Percentiles rank a stretch among this genome's conserved stretches.
phyloP scores from a whole-genome alignment of 257 asterid species.

The Cinchona pubescens region DNA sequence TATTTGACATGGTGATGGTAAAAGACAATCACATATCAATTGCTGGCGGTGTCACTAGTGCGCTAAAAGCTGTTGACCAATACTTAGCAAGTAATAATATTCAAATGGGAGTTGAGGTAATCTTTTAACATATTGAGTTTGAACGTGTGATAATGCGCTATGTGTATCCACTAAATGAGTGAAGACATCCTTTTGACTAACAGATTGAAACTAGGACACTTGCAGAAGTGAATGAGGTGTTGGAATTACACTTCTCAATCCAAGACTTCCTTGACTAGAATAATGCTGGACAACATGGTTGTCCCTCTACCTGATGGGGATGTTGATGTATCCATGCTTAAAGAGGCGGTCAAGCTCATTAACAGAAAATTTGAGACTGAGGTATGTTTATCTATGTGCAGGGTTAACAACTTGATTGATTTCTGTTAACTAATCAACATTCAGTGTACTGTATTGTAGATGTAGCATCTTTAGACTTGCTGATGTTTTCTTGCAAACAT shows the following conservation, averaged over 20 bases:
- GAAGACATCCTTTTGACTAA: slow-evolving; percentile 15
- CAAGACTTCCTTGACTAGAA: slow-evolving; percentile 66
- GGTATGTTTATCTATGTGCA: slow-evolving; percentile 33
- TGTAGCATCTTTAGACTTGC: background rate
- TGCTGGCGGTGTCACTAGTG: slow-evolving; percentile 77
- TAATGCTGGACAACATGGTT: slow-evolving; percentile 98
- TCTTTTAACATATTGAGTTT: background rate
- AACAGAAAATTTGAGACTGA: slow-evolving; percentile 83
- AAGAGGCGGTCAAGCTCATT: slow-evolving; percentile 74
- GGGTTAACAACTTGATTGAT: background rate
- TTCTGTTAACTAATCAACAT: background rate
- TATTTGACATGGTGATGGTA: slow-evolving; percentile 95
- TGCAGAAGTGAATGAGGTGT: slow-evolving; percentile 77
- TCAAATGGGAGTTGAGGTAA: slow-evolving; percentile 93
- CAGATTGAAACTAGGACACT: slow-evolving; percentile 94
- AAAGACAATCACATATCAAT: slow-evolving; percentile 94
- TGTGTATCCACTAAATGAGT: background rate
- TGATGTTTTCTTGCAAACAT: background rate
- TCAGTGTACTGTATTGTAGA: background rate
- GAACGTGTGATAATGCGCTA: background rate
- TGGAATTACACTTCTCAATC: slow-evolving; percentile 68
- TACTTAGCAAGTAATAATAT: slow-evolving; percentile 66
- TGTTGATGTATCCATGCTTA: slow-evolving; percentile 85
- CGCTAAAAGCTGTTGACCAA: slow-evolving; percentile 75
- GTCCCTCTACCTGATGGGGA: slow-evolving; percentile 77